Conservation (phyloP, 2,329 filamentous ascomycete species). For the Fusarium azukiicola region DNA sequence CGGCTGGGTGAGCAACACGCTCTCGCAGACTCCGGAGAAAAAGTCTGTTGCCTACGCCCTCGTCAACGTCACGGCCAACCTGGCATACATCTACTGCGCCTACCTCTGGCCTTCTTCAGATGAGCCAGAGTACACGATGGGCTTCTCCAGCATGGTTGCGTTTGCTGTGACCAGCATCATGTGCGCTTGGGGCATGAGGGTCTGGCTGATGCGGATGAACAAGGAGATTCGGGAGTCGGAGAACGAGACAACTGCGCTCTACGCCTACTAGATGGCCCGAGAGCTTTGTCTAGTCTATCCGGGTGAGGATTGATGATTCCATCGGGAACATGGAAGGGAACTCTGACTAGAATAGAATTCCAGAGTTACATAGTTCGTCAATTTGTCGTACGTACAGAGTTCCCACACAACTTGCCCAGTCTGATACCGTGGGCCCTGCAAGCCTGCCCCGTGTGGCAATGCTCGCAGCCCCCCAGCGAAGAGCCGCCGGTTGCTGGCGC, state of each 20-base stretch:
- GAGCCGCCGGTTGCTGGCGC: too few relatives aligned
- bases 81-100: slow-evolving; percentile 31
- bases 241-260: slow-evolving; percentile 28
- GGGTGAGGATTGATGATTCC: too few relatives aligned
- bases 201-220: slow-evolving; percentile 46
- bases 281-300: background rate
- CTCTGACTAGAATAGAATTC: too few relatives aligned
- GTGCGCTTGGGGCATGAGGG: slow-evolving; percentile 47
- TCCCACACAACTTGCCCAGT: too few relatives aligned
- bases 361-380: too few relatives aligned
- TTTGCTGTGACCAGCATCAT: slow-evolving; percentile 42
- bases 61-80: slow-evolving; percentile 55
- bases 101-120: slow-evolving; percentile 32
- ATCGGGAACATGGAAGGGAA: too few relatives aligned
- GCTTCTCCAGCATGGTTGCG: slow-evolving; percentile 34
- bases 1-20: slow-evolving; percentile 63
- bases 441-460: too few relatives aligned
- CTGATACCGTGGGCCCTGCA: too few relatives aligned
- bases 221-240: slow-evolving; percentile 36
- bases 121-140: slow-evolving; percentile 29
- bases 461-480: too few relatives aligned
- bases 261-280: slow-evolving; percentile 26
- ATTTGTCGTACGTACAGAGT: too few relatives aligned
- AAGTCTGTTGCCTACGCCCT: slow-evolving; percentile 64
- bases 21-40: slow-evolving; percentile 66